Base-by-base conservation (phyloP, 495 filamentous ascomycete species). In the Talaromyces proteolyticus region DNA sequence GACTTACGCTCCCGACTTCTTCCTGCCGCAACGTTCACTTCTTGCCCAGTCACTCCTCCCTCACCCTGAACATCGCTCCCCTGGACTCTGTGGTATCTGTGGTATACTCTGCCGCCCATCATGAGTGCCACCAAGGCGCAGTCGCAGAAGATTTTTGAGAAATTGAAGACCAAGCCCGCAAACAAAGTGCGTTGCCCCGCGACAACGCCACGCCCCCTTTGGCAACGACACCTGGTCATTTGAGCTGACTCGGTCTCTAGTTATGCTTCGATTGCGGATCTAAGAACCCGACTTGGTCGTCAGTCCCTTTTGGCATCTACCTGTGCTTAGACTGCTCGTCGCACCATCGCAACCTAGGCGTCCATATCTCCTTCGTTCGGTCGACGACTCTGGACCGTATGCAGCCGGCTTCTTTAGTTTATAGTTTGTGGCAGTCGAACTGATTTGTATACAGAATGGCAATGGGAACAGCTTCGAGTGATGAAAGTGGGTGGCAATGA, bases 401-500 rank as follows among this genome's bases (percentile, higher is more conserved):
- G 91, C 69, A 49, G 20, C n/a, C 37, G 43, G 36, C 23, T 42
- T 40, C 10, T 3, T 49, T 19, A 41, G 6, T 36, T 20, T 22
- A 41, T 26, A 3, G 12, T 43, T 3, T 21, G 34, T 16, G 17
- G 42, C 37, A 37, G 11, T 5, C 14, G 18, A 19, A 49, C 57
- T 69, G 54, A 69, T 55, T 43, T 17, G 11, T 4, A 8, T 34
- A 37, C 45, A 98, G 93, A 94, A 74, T 98, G 94, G 94, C 89
- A 95, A 86, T 97, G 93, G 92, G 91, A 96, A 61, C 91, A 97
- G 62, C 80, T 98, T 25, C 87, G 93, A 37, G 68, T 87, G n/a
- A 98, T 98, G 93, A 97, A 97, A 70, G 89, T 96, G 16, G 93
- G 93, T 56, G 93, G 93, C 50, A 98, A 98, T 64, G 93, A 97